Evolutionary conservation across 2,329 filamentous ascomycete species (phyloP).

Genomic region (Beauveria sp.): DNA sequence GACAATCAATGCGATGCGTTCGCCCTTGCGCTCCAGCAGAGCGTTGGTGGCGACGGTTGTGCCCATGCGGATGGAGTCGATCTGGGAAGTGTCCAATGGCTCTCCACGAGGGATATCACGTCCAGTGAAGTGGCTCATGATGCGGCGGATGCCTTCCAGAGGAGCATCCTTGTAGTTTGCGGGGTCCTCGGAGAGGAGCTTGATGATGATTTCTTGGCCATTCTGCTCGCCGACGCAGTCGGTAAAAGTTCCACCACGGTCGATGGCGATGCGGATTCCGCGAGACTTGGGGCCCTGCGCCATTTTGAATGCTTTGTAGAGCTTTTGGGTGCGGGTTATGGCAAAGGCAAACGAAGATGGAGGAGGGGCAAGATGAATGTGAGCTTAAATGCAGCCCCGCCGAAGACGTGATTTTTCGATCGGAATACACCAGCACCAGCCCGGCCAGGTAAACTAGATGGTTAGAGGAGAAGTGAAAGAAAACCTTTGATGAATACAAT

Average conservation of each 20-base stretch:
- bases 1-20: slow-evolving; percentile 79
- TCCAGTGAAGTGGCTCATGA: slow-evolving; percentile 69
- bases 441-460: background rate
- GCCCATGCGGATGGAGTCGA: slow-evolving; percentile 91
- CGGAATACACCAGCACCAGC: background rate
- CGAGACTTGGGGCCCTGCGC: slow-evolving; percentile 31
- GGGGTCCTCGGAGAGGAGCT: slow-evolving; percentile 84
- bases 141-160: slow-evolving; percentile 80
- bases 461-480: background rate
- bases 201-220: slow-evolving; percentile 75
- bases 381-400: background rate
- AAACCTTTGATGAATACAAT: background rate
- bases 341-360: background rate
- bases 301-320: slow-evolving; percentile 22
- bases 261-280: slow-evolving; percentile 69
- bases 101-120: slow-evolving; percentile 73
- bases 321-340: background rate
- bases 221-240: slow-evolving; percentile 82
- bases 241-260: slow-evolving; percentile 83
- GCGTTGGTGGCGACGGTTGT: slow-evolving; percentile 94
- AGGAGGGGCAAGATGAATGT: background rate
- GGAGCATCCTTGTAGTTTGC: slow-evolving; percentile 87
- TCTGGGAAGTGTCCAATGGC: slow-evolving; percentile 70
- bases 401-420: background rate
- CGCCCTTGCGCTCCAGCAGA: slow-evolving; percentile 80